phyloP scores from a whole-genome alignment of 2,329 filamentous ascomycete genomes.

The Penicillium sp. region DNA sequence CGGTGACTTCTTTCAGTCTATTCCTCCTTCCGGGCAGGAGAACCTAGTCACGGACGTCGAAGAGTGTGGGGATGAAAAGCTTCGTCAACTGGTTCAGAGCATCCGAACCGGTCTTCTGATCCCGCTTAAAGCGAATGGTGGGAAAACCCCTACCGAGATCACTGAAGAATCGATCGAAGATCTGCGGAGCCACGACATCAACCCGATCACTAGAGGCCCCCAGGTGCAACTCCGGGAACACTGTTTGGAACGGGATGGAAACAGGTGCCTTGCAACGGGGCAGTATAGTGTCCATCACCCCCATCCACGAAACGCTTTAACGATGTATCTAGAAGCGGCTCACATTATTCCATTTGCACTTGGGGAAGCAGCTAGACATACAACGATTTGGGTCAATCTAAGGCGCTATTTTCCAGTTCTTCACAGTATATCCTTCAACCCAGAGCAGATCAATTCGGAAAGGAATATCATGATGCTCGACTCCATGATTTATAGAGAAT shows the following conservation, averaged over 20 bases:
- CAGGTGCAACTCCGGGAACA: conserved; percentile 7
- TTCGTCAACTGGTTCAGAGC: conserved; percentile 15
- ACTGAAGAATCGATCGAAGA: conserved; percentile 20
- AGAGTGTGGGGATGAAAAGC: conserved; percentile 11
- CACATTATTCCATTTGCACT: conserved; percentile 19
- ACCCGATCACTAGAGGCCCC: conserved; percentile 7
- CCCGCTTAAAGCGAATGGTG: conserved; percentile 17
- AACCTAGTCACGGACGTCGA: conserved; percentile 17
- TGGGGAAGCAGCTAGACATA: conserved; percentile 7
- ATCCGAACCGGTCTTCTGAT: conserved; percentile 15
- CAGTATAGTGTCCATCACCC: conserved; percentile 4
- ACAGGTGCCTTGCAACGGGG: conserved; percentile 17
- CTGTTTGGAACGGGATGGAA: conserved; percentile 19
- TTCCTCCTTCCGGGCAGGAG: conserved; percentile 10
- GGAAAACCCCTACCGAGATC: conserved; percentile 13
- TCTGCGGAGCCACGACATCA: conserved; percentile 7
- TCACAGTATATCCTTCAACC: conserved; percentile 9
- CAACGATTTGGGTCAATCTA: conserved; percentile 17
- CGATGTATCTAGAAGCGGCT: conserved; percentile 12
- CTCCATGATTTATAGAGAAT: conserved; percentile 10
- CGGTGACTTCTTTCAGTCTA: conserved; percentile 9
- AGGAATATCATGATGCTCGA: conserved; percentile 18
- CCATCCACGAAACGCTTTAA: conserved; percentile 8
- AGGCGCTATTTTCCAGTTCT: conserved; percentile 19
- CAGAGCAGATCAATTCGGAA: conserved; percentile 14